Conservation (phyloP, 768 basidiomycete species). For the Gloeostereum incarnatum region DNA sequence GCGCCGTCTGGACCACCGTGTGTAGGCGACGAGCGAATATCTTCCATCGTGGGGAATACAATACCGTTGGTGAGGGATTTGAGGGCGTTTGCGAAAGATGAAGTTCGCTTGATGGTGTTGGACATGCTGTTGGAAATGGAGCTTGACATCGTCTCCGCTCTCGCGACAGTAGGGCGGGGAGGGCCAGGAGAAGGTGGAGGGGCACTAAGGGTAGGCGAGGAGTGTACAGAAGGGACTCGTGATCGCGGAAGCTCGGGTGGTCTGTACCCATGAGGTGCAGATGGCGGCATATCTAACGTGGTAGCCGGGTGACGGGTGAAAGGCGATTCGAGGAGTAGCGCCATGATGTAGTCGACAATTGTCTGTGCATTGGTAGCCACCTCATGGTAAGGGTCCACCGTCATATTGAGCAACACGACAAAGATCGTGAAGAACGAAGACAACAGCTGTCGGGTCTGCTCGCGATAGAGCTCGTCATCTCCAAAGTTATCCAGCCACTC, state of each 20-base stretch:
- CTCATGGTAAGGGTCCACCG: constrained; percentile 88
- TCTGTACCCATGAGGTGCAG: constrained; percentile 27
- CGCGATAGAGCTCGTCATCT: constrained; percentile 55
- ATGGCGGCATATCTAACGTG: constrained; percentile 45
- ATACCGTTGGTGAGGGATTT: constrained; percentile 63
- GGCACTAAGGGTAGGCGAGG: constrained; percentile 30
- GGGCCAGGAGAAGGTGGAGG: constrained; percentile 36
- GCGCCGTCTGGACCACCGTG: constrained; percentile 11
- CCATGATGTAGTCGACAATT: constrained; percentile 87
- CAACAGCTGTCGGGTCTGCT: constrained; percentile 74
- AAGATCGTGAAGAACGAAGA: constrained; percentile 96
- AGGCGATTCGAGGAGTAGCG: constrained; percentile 81
- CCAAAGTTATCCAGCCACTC: constrained; percentile 73
- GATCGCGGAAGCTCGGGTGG: constrained; percentile 22
- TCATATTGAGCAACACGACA: constrained; percentile 79
- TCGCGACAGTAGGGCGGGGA: constrained; percentile 37
- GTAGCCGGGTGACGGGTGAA: constrained; percentile 69
- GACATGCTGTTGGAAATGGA: constrained; percentile 54
- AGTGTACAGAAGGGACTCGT: constrained; percentile 40
- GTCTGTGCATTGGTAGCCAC: constrained; percentile 88
- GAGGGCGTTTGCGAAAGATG: constrained; percentile 72
- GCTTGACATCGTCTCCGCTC: constrained; percentile 55
- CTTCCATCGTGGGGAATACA: constrained; percentile 59
- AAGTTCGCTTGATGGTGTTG: constrained; percentile 67
- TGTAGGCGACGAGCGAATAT: constrained; percentile 28